phyloP scores from a whole-genome alignment of 306 rosid genomes.

The Castanea mollissima region DNA sequence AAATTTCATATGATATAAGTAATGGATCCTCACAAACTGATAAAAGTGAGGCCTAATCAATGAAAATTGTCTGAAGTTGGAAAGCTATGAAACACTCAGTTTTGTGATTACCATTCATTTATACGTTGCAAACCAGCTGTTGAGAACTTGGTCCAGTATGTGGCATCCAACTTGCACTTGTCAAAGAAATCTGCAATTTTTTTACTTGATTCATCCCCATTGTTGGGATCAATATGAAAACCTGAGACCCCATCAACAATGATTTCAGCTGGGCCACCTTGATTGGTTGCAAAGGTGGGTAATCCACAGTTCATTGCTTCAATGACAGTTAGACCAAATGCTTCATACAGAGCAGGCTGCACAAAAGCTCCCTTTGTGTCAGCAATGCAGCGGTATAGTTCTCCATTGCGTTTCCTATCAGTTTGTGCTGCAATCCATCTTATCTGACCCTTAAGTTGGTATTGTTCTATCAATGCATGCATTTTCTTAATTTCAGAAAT shows the following conservation, averaged over 20 bases:
- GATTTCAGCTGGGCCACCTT: conserved; percentile 97
- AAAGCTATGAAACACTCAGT: background rate
- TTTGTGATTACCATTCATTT: conserved; percentile 65
- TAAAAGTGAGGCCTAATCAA: background rate
- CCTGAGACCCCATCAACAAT: conserved; percentile 85
- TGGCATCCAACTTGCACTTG: conserved; percentile 53
- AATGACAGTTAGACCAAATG: conserved; percentile 93
- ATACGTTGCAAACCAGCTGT: conserved; percentile 63
- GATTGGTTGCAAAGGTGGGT: conserved; percentile 94
- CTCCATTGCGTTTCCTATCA: conserved; percentile 68
- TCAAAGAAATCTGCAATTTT: conserved; percentile 81
- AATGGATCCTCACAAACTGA: background rate
- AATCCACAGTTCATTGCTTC: conserved; percentile 98
- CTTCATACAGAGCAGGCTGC: conserved; percentile 92
- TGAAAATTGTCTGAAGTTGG: too few relatives aligned
- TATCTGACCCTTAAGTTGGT: conserved; percentile 77
- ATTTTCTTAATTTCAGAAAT: conserved; percentile 70
- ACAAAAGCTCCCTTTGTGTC: conserved; percentile 91
- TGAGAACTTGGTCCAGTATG: conserved; percentile 59
- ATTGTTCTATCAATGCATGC: conserved; percentile 64
- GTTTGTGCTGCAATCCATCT: conserved; percentile 97
- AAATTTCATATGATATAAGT: background rate
- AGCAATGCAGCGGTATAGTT: conserved; percentile 81
- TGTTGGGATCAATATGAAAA: conserved; percentile 79
- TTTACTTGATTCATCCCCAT: conserved; percentile 68